These are phyloP conservation scores for Kalmanozyma brasiliensis DNA, from an alignment of 1,284 basidiomycete genomes.

Conservation along the genomic window DNA sequence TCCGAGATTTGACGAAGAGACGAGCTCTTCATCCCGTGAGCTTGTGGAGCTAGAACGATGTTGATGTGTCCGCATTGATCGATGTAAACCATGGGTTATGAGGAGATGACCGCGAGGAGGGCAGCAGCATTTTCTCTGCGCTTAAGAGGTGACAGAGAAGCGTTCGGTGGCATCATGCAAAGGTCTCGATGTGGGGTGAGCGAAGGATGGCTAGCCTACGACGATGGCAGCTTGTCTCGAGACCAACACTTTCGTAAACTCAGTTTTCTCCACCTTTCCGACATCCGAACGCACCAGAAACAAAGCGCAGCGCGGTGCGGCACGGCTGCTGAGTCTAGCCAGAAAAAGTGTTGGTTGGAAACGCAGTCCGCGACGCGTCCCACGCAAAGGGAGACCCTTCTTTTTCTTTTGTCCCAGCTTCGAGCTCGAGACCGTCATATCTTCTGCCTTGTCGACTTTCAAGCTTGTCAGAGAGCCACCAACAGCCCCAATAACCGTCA, in stretches of 20 bases:
- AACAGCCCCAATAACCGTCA: background rate
- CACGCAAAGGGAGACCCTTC: no score
- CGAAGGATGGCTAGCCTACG: no score
- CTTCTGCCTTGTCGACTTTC: no score
- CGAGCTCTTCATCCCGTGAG: slow-evolving; percentile 18
- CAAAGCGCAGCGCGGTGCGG: no score
- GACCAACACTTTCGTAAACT: background rate
- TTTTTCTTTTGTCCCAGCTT: background rate
- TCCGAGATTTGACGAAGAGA: slow-evolving; percentile 10
- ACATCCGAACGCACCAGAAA: background rate
- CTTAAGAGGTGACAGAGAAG: no score
- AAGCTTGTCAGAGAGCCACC: background rate
- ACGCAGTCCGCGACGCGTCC: background rate
- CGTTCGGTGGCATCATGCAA: no score
- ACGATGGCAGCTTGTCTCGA: background rate
- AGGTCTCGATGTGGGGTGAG: background rate
- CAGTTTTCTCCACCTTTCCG: no score
- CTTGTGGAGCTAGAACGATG: background rate
- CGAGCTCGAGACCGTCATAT: background rate
- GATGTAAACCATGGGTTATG: no score
- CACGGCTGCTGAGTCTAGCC: no score
- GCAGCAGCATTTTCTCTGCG: no score
- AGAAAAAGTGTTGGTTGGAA: slow-evolving; percentile 1
- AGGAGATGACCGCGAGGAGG: no score
- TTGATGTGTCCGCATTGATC: no score